These are phyloP conservation scores for Candida germanica DNA, from an alignment of 805 yeast species.

Conservation along the genomic window DNA sequence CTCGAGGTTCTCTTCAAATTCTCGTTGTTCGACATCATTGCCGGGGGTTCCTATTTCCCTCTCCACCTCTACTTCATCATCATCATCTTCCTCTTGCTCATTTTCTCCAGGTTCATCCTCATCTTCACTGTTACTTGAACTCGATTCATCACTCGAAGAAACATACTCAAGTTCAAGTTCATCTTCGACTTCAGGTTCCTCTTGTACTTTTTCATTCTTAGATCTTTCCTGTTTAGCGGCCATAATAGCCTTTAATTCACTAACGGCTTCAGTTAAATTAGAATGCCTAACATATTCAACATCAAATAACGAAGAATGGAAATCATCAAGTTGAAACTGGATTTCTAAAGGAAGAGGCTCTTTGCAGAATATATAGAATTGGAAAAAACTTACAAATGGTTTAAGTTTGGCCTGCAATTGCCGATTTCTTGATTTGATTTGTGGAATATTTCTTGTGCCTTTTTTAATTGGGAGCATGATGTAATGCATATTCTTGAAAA, in stretches of 20 bases:
- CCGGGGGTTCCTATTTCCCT: slow-evolving; percentile 16
- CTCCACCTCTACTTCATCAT: slow-evolving; percentile 14
- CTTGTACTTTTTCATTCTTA: slow-evolving; percentile 24
- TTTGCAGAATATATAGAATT: slow-evolving; percentile 67
- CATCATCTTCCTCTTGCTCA: slow-evolving; percentile 17
- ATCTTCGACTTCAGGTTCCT: slow-evolving; percentile 19
- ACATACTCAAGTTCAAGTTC: slow-evolving; percentile 19
- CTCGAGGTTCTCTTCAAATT: slow-evolving; percentile 51
- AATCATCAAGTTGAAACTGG: slow-evolving; percentile 48
- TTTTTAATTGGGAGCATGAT: slow-evolving; percentile 1
- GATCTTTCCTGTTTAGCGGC: slow-evolving; percentile 6
- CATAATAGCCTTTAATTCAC: slow-evolving; percentile 26
- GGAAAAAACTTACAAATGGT: slow-evolving; percentile 56
- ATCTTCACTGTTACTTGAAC: slow-evolving; percentile 8
- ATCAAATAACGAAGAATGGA: slow-evolving; percentile 29
- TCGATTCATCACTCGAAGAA: neutral
- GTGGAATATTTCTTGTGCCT: neutral
- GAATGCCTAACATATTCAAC: slow-evolving; percentile 33
- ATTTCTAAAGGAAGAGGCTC: slow-evolving; percentile 64
- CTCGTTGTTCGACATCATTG: slow-evolving; percentile 19
- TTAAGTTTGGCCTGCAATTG: slow-evolving; percentile 14
- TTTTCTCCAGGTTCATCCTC: slow-evolving; percentile 12
- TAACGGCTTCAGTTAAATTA: slow-evolving; percentile 42
- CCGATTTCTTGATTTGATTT: neutral
- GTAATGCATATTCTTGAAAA: slow-evolving; percentile 5